These are phyloP conservation scores for Leishmania martiniquensis DNA, from an alignment of 208 protist species.

Conservation along the genomic window DNA sequence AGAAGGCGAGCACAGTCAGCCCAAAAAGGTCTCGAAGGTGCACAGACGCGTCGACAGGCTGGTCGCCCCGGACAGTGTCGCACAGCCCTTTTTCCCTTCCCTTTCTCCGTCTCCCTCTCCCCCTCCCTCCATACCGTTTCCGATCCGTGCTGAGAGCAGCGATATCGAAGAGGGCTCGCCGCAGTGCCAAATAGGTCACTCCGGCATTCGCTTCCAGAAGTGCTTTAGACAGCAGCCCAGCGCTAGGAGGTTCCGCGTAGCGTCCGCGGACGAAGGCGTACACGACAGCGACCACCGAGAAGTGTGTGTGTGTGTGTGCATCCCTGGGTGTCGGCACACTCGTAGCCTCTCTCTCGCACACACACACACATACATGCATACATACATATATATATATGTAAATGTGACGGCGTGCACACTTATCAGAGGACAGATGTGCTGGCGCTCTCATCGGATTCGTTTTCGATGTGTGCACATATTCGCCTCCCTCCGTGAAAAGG, in stretches of 20 bases:
- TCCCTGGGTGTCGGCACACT: no score
- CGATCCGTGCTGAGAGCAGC: no score
- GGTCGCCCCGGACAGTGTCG: background rate
- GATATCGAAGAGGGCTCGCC: background rate
- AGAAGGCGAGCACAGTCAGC: background rate
- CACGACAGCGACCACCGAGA: background rate
- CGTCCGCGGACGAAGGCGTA: background rate
- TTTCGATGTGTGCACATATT: no score
- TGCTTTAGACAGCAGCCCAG: background rate
- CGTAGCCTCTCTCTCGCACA: background rate
- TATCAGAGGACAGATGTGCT: no score
- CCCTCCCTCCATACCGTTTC: no score
- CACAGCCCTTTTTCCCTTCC: background rate
- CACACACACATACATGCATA: background rate
- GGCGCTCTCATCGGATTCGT: no score
- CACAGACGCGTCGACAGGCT: background rate
- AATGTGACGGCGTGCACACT: no score
- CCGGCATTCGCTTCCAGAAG: background rate
- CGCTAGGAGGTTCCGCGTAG: background rate
- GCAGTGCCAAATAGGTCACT: constrained; percentile 8
- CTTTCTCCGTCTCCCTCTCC: no score
- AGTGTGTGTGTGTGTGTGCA: no score
- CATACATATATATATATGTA: background rate
- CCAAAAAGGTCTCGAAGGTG: background rate
- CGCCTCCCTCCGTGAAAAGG: background rate